Evolutionary conservation across 2,329 filamentous ascomycete species (phyloP), one percentile per base, ranked within the genome.

Genomic region (Dendryphion nanum): DNA sequence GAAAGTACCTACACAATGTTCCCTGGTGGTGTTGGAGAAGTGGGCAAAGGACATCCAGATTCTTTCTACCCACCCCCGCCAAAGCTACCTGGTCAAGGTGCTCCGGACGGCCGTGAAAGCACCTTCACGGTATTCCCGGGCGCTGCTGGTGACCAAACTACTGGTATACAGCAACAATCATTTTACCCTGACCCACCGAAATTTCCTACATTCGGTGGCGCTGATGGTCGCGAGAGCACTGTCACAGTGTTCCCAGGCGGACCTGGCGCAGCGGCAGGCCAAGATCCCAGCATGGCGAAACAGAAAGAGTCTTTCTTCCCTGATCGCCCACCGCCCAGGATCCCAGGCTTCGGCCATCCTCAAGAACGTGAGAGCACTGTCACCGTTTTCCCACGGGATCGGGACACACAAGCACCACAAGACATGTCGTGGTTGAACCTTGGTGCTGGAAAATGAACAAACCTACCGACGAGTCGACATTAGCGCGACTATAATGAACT

Each of bases 401-500:
- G 24, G 17, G 14, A n/a, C 6, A 24, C 14, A 15, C 35, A 17
- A 21, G 30, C n/a, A 13, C 20, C 31, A 37, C 76, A 33, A 70
- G 86, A 89, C 61, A 86, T 89, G 83, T 87, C 83, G 66, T 90
- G 86, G 86, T 67, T 90, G 47, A 89, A 89, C 56, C 72, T 89
- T 14, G 82, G 81, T 32, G 76, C 55, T 30, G 56, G 51, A 28
- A 55, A 53, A 42, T 56, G 15, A 36, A 17, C 15, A 31, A n/a
- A n/a, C n/a, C n/a, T n/a, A n/a, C n/a, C n/a, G n/a, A n/a, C n/a
- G n/a, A n/a, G n/a, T n/a, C n/a, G n/a, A n/a, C n/a, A n/a, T n/a
- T n/a, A n/a, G n/a, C n/a, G n/a, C n/a, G n/a, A n/a, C n/a, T n/a
- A n/a, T n/a, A n/a, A n/a, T n/a, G n/a, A n/a, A n/a, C n/a, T n/a